Conservation (phyloP, 768 basidiomycete species). For the Hericium coralloides region DNA sequence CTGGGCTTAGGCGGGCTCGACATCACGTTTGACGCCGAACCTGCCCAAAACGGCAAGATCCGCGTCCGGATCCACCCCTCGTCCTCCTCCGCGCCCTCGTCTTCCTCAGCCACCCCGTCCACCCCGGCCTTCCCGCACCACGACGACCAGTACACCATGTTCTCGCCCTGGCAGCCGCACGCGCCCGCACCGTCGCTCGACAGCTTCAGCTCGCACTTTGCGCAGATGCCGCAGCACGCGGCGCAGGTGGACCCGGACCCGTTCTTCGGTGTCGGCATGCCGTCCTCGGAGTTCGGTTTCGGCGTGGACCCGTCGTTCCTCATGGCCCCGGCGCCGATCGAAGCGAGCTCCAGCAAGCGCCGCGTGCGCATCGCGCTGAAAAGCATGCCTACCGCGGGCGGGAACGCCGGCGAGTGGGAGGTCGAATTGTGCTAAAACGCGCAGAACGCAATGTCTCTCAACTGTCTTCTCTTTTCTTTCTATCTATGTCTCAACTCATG, state of each 20-base stretch:
- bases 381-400: constrained; percentile 50
- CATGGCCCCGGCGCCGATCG: constrained; percentile 29
- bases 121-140: constrained; percentile 22
- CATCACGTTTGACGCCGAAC: constrained; percentile 63
- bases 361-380: constrained; percentile 62
- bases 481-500: neutral
- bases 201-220: neutral
- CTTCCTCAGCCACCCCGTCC: constrained; percentile 29
- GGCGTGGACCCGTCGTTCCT: constrained; percentile 23
- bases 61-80: constrained; percentile 62
- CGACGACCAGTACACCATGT: constrained; percentile 21
- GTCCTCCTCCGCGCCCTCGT: constrained; percentile 9
- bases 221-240: neutral
- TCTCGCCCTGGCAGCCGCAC: neutral
- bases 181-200: neutral
- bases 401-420: constrained; percentile 74
- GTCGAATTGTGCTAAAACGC: constrained; percentile 51
- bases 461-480: neutral
- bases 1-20: constrained; percentile 50
- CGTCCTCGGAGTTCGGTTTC: constrained; percentile 27
- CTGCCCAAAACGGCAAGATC: constrained; percentile 60
- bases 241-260: constrained; percentile 32
- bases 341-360: constrained; percentile 31
- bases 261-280: constrained; percentile 47
- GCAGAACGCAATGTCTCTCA: neutral